Evolutionary conservation across 169 alveolate species (phyloP).

Genomic region (Plasmodium relictum): DNA sequence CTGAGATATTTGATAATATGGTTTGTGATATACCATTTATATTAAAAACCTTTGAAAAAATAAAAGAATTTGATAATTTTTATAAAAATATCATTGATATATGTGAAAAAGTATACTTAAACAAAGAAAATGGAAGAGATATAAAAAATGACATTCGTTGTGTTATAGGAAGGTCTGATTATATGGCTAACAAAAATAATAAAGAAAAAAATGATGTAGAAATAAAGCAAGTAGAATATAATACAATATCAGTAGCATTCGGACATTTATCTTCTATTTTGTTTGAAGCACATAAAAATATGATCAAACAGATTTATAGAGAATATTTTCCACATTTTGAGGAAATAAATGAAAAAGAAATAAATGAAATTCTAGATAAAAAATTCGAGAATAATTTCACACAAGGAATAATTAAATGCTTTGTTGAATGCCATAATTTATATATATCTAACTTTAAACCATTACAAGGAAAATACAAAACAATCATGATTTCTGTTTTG

Average conservation of each 20-base stretch:
- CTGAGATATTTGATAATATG: slow-evolving; percentile 57
- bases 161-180: slow-evolving; percentile 70
- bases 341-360: slow-evolving; percentile 7
- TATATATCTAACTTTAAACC: slow-evolving; percentile 1
- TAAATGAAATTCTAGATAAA: slow-evolving; percentile 21
- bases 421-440: slow-evolving; percentile 18
- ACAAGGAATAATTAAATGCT: slow-evolving; percentile 38
- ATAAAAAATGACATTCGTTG: slow-evolving; percentile 62
- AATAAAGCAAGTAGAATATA: slow-evolving; percentile 67
- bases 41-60: slow-evolving; percentile 13
- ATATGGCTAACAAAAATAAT: slow-evolving; percentile 16
- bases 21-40: slow-evolving; percentile 64
- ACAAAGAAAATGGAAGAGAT: slow-evolving; percentile 17
- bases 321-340: slow-evolving; percentile 44
- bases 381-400: slow-evolving; percentile 50
- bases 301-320: slow-evolving; percentile 41
- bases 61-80: slow-evolving; percentile 35
- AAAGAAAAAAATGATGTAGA: neutral
- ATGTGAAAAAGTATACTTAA: slow-evolving; percentile 38
- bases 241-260: slow-evolving; percentile 72
- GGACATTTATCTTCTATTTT: slow-evolving; percentile 38
- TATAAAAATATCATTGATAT: slow-evolving; percentile 22
- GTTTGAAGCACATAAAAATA: slow-evolving; percentile 62
- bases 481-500: slow-evolving; percentile 2
- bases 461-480: neutral